Evolutionary conservation across 73 alveolate species (phyloP).

Genomic region (Paramecium octaurelia): DNA sequence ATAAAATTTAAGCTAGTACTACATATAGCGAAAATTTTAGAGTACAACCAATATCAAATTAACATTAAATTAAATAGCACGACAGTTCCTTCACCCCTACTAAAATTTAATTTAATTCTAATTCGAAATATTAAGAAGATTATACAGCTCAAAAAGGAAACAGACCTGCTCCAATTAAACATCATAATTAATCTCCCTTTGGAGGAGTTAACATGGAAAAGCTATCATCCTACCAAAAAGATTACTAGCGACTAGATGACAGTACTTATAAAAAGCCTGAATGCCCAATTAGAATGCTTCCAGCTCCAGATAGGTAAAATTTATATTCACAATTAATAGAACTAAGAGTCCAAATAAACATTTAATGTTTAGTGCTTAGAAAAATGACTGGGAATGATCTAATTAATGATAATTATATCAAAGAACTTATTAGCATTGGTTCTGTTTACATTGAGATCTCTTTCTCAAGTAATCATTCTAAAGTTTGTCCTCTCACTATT

Average conservation of each 20-base stretch:
- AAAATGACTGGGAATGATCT: slow-evolving; percentile 14
- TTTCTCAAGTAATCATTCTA: no score
- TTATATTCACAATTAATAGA: neutral
- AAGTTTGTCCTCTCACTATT: no score
- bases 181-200: neutral
- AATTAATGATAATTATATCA: neutral
- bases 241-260: neutral
- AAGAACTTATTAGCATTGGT: neutral
- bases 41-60: neutral
- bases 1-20: neutral
- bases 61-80: neutral
- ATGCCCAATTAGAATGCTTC: slow-evolving; percentile 4
- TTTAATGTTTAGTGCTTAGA: neutral
- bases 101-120: neutral
- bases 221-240: neutral
- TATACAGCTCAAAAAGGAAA: neutral
- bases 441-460: no score
- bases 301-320: neutral
- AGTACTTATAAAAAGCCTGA: neutral
- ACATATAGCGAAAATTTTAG: neutral
- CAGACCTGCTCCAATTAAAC: neutral
- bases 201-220: neutral
- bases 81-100: neutral
- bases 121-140: neutral
- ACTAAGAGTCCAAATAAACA: neutral